Evolutionary conservation across 495 filamentous ascomycete genomes (phyloP).

Genomic region (Aspergillus kassunensis): DNA sequence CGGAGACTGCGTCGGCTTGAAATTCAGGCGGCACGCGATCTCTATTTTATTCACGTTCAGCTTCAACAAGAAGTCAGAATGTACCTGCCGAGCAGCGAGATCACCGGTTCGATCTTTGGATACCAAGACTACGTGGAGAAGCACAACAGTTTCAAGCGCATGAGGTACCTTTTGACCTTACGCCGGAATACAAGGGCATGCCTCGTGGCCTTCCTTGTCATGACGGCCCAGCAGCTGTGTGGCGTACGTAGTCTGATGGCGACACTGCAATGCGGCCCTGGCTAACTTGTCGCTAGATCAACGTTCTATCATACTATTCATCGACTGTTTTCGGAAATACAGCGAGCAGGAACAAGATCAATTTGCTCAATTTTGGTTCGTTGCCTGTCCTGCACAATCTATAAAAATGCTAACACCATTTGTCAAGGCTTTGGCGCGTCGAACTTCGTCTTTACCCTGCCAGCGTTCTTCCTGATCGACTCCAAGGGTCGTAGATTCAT

Average conservation of each 20-base stretch:
- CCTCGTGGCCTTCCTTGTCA: constrained; percentile 56
- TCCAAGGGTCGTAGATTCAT: not conserved
- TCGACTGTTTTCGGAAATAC: constrained; percentile 61
- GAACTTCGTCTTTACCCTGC: constrained; percentile 29
- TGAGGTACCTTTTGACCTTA: too few relatives aligned
- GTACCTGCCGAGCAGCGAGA: too few relatives aligned
- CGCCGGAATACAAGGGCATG: constrained; percentile 61
- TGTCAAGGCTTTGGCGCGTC: constrained; percentile 24
- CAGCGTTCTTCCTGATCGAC: constrained; percentile 25
- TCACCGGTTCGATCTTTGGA: too few relatives aligned
- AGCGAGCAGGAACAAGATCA: too few relatives aligned
- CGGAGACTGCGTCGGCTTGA: constrained; percentile 53
- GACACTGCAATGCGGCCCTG: too few relatives aligned
- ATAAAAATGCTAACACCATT: too few relatives aligned
- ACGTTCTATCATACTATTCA: constrained; percentile 73
- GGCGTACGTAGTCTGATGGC: constrained; percentile 36
- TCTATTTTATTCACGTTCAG: constrained; percentile 68
- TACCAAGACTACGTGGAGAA: too few relatives aligned
- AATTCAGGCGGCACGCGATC: constrained; percentile 65
- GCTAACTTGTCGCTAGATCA: too few relatives aligned
- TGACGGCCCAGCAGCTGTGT: constrained; percentile 74
- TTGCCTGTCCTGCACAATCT: too few relatives aligned
- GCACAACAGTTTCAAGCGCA: too few relatives aligned
- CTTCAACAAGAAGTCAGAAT: constrained; percentile 37
- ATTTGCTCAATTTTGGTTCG: constrained; percentile 63